Base-by-base conservation (phyloP, 1,284 basidiomycete species). In the Ustilago sp. region DNA sequence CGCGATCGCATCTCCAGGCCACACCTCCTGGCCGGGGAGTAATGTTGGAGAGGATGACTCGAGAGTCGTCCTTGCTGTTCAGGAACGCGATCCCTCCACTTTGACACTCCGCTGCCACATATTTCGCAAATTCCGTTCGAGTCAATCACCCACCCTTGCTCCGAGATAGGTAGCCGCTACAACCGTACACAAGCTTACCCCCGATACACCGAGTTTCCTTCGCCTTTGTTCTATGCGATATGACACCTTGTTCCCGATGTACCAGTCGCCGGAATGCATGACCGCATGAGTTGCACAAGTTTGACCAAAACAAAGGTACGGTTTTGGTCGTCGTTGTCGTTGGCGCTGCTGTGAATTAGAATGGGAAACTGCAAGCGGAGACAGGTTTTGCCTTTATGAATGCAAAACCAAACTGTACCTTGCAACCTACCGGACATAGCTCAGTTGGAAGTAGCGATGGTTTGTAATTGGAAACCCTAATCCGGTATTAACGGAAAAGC, bases 391-490 rank as follows among this genome's bases (percentile, higher is more conserved):
- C 3, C 3, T 2, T 28, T 28, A 28, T 28, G 3, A 3, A 28
- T 0, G 23, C 23, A 0, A 0, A 28, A 28, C 23, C 3, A 28
- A 28, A 28, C 3, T 0, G 0, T 7, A 19, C 4, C n/a, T 53
- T 19, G 31, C 51, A 52, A 52, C 12, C 2, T 39, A 60, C 41
- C 73, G 74, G 74, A 68, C 65, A 72, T 76, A 76, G 74, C 74
- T 76, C 74, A 76, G 74, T 76, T 76, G 74, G 74, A 76, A 72
- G 74, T 69, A 76, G 74, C 74, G 74, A 76, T 76, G 74, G 74
- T 76, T 76, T 76, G 74, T 76, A 76, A 76, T 72, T 75, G 74
- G 74, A 65, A 75, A 75, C 73, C 73, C 73, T 75, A 75, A 71
- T 75, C 68, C 74, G 68, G 74, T 59, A 71, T 65, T 65, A 68